phyloP scores from a whole-genome alignment of 208 protist species.

The Acanthamoeba healyi region DNA sequence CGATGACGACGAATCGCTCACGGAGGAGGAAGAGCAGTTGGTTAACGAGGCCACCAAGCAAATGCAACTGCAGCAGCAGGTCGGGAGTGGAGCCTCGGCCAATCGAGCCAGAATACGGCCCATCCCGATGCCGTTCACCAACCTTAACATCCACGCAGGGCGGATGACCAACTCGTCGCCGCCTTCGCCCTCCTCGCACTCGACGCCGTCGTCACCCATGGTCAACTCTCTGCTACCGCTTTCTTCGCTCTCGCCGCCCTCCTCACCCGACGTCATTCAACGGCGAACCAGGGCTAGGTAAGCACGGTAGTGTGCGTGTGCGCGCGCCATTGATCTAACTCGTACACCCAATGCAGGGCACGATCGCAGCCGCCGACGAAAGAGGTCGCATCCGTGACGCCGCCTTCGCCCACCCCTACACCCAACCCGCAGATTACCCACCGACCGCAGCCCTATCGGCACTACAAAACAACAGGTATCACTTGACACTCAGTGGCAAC shows the following conservation, averaged over 20 bases:
- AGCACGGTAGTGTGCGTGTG: too few relatives aligned
- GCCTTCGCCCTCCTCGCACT: constrained; percentile 23
- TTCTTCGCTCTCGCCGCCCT: not conserved
- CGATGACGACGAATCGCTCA: not conserved
- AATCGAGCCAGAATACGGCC: not conserved
- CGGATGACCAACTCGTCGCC: constrained; percentile 36
- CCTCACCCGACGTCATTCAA: constrained; percentile 3
- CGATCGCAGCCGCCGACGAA: constrained; percentile 24
- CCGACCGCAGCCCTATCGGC: constrained; percentile 26
- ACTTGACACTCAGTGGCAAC: too few relatives aligned
- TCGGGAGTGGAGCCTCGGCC: not conserved
- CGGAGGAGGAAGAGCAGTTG: not conserved
- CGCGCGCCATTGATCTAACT: not conserved
- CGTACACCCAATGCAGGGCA: not conserved
- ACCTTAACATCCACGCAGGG: not conserved
- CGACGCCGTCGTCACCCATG: not conserved
- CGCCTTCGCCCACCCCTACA: not conserved
- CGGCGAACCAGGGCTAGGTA: not conserved
- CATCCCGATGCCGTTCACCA: constrained; percentile 11
- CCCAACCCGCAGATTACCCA: constrained; percentile 5
- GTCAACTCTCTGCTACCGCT: constrained; percentile 9
- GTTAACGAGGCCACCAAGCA: not conserved
- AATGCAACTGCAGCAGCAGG: not conserved
- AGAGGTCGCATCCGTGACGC: not conserved
- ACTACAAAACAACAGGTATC: constrained; percentile 14